Percentiles rank a stretch among this genome's conserved stretches.
These are phyloP conservation scores for Leccinum griseonigrum DNA, from an alignment of 1,284 basidiomycete genomes.

Conservation along the genomic window DNA sequence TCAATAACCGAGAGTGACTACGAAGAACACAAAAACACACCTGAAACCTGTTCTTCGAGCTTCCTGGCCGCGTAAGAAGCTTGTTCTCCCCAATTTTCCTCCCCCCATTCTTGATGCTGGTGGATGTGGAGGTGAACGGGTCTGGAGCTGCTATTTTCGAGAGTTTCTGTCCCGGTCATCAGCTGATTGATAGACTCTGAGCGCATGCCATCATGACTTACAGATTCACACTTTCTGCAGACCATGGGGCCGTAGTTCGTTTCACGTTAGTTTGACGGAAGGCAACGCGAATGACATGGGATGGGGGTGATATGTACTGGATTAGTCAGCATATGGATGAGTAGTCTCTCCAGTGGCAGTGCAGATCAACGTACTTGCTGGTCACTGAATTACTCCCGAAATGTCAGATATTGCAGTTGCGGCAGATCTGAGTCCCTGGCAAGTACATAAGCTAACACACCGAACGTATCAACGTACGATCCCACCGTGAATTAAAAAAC, in stretches of 20 bases:
- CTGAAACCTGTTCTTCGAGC: constrained; percentile 72
- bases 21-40: constrained; percentile 36
- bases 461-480: neutral
- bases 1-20: constrained; percentile 8
- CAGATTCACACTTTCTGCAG: constrained; percentile 73
- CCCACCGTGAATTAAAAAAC: neutral
- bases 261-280: constrained; percentile 4
- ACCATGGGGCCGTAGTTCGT: constrained; percentile 49
- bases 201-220: constrained; percentile 26
- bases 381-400: neutral
- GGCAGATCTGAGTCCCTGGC: neutral
- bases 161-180: constrained; percentile 55
- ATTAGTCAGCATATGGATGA: constrained; percentile 19
- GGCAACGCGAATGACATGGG: constrained; percentile 10
- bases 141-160: constrained; percentile 80
- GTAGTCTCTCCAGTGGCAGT: neutral
- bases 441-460: neutral
- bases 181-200: constrained; percentile 11
- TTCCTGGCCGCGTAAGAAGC: constrained; percentile 60
- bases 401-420: neutral
- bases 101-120: constrained; percentile 72
- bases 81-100: constrained; percentile 84
- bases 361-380: neutral
- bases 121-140: constrained; percentile 70
- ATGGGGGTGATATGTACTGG: neutral